Evolutionary conservation across 805 yeast genomes (phyloP).

Genomic region (Debaryomyces tyrocola): DNA sequence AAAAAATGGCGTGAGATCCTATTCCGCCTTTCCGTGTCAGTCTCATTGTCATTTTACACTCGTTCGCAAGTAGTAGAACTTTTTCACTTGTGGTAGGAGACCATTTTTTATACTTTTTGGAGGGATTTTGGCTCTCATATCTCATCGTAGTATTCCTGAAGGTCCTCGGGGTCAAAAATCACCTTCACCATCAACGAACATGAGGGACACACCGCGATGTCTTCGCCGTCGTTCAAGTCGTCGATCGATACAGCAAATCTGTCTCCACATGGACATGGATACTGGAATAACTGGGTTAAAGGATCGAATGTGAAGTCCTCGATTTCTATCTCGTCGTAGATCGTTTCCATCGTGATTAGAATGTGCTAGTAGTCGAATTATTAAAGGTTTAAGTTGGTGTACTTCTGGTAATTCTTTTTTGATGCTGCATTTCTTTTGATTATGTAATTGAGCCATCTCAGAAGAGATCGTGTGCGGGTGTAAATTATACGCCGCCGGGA

Average conservation of each 20-base stretch:
- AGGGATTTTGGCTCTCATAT: too few relatives aligned
- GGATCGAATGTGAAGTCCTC: constrained; percentile 95
- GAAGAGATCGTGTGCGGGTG: too few relatives aligned
- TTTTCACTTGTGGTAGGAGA: too few relatives aligned
- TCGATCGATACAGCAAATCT: constrained; percentile 81
- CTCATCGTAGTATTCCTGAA: constrained; percentile 43
- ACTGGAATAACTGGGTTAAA: constrained; percentile 75
- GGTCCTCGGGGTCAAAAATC: constrained; percentile 71
- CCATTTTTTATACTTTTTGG: too few relatives aligned
- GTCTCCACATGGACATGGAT: constrained; percentile 99
- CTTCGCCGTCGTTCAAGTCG: constrained; percentile 88
- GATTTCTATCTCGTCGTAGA: constrained; percentile 93
- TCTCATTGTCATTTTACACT: too few relatives aligned
- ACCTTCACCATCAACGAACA: constrained; percentile 93
- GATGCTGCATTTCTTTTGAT: too few relatives aligned
- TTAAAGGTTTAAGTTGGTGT: neutral
- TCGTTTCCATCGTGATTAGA: constrained; percentile 47
- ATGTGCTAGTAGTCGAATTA: neutral
- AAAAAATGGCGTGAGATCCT: too few relatives aligned
- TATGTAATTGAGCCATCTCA: too few relatives aligned
- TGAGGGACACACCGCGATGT: constrained; percentile 94
- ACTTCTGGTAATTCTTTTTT: neutral
- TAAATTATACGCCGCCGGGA: too few relatives aligned
- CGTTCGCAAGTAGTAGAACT: too few relatives aligned
- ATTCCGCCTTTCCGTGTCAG: too few relatives aligned